Evolutionary conservation across 176 grass and related monocot genomes (phyloP).

Genomic region (Avena eriantha): DNA sequence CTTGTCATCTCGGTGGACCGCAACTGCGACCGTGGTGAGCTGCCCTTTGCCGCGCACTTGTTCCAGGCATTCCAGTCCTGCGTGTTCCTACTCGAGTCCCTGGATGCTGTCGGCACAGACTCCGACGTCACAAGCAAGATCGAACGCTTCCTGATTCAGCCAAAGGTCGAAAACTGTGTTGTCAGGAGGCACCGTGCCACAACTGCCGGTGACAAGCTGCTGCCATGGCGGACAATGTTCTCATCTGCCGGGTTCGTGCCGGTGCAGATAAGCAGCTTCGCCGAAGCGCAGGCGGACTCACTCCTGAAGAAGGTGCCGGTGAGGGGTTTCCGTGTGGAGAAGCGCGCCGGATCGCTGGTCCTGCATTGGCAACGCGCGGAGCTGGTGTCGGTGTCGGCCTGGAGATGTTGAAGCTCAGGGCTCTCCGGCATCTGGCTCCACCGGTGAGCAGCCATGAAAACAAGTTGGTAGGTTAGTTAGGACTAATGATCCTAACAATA

Average conservation of each 20-base stretch:
- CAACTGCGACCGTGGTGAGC: slow-evolving; percentile 53
- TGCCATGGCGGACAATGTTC: slow-evolving; percentile 64
- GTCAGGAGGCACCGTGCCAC: slow-evolving; percentile 49
- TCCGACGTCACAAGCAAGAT: slow-evolving; percentile 58
- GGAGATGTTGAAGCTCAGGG: slow-evolving; percentile 59
- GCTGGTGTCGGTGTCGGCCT: slow-evolving; percentile 66
- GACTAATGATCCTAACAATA: slow-evolving; percentile 46
- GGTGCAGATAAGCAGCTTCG: slow-evolving; percentile 68
- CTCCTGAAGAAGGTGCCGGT: slow-evolving; percentile 76
- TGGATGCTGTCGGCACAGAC: slow-evolving; percentile 66
- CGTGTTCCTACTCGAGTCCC: slow-evolving; percentile 66
- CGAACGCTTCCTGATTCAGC: slow-evolving; percentile 71
- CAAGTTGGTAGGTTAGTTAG: slow-evolving; percentile 30
- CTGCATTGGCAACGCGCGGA: slow-evolving; percentile 72
- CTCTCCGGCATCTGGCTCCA: background rate
- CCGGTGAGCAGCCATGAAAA: background rate
- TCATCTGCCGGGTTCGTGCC: slow-evolving; percentile 68
- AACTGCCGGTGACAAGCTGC: slow-evolving; percentile 33
- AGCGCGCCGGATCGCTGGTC: slow-evolving; percentile 58
- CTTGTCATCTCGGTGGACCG: slow-evolving; percentile 74
- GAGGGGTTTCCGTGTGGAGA: slow-evolving; percentile 78
- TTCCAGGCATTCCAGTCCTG: slow-evolving; percentile 70
- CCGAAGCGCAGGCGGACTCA: slow-evolving; percentile 74
- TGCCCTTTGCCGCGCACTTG: slow-evolving; percentile 66
- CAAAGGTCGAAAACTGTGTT: slow-evolving; percentile 59